These are phyloP conservation scores for Lathyrus tuberosus DNA, from an alignment of 306 rosid genomes.

Conservation along the genomic window DNA sequence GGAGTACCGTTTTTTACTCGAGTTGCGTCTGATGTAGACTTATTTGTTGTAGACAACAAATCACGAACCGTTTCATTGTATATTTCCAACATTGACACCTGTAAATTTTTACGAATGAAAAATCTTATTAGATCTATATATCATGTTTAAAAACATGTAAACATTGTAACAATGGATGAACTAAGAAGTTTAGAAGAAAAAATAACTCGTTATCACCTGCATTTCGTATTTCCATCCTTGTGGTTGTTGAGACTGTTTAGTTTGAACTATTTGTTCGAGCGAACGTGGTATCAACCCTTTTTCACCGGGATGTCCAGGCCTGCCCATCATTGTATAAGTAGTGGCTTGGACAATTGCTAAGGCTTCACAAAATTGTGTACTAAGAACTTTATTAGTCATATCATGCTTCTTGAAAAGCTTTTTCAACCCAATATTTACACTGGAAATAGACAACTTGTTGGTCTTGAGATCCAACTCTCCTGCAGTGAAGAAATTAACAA, in stretches of 20 bases:
- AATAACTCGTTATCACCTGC: slow-evolving; percentile 71
- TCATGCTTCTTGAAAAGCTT: slow-evolving; percentile 59
- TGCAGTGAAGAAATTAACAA: slow-evolving; percentile 46
- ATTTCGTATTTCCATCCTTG: slow-evolving; percentile 99
- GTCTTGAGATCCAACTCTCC: slow-evolving; percentile 49
- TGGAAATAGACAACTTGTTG: slow-evolving; percentile 29
- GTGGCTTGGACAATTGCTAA: slow-evolving; percentile 62
- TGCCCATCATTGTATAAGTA: slow-evolving; percentile 98
- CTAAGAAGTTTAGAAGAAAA: not conserved
- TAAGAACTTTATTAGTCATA: slow-evolving; percentile 48
- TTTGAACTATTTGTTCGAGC: slow-evolving; percentile 85
- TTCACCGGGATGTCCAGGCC: slow-evolving; percentile 72
- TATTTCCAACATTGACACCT: slow-evolving; percentile 99
- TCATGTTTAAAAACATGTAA: not conserved
- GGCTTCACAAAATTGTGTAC: slow-evolving; percentile 64
- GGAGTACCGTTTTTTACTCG: slow-evolving; percentile 68
- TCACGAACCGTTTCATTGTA: slow-evolving; percentile 93
- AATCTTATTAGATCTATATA: slow-evolving; percentile 33
- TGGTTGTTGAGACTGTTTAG: slow-evolving; percentile 71
- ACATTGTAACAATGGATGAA: not conserved
- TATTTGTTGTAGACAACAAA: slow-evolving; percentile 68
- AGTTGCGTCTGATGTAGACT: slow-evolving; percentile 51
- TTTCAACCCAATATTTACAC: slow-evolving; percentile 67
- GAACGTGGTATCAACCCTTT: slow-evolving; percentile 96
- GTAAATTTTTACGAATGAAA: slow-evolving; percentile 15